Evolutionary conservation across 495 filamentous ascomycete species (phyloP).

Genomic region (Elasticomyces elasticus): DNA sequence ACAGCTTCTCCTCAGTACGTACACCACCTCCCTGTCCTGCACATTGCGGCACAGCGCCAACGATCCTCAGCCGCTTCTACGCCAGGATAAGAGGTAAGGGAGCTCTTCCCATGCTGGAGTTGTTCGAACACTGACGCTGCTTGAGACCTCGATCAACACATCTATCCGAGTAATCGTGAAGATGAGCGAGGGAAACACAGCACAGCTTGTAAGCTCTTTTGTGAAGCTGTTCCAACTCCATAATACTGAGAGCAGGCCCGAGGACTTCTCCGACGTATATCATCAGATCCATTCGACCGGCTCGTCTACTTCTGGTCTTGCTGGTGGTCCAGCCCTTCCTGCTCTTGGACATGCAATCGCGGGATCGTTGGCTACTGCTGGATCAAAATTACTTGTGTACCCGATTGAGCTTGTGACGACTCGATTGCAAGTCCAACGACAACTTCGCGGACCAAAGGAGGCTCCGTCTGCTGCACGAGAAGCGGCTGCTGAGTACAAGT

Average conservation of each 20-base stretch:
- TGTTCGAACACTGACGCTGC: not conserved
- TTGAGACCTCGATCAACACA: not conserved
- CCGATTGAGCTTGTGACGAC: constrained; percentile 80
- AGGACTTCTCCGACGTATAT: constrained; percentile 35
- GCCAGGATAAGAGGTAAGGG: not conserved
- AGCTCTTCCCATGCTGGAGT: not conserved
- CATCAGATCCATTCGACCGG: constrained; percentile 22
- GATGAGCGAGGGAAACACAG: not conserved
- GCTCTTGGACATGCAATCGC: constrained; percentile 80
- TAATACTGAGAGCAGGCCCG: constrained; percentile 5
- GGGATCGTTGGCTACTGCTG: constrained; percentile 65
- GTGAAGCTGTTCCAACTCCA: not conserved
- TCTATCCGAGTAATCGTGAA: not conserved
- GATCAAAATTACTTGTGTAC: constrained; percentile 67
- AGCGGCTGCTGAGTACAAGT: constrained; percentile 43
- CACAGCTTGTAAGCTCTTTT: constrained; percentile 7
- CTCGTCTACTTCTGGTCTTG: not conserved
- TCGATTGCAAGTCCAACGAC: constrained; percentile 70
- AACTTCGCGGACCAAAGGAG: constrained; percentile 37
- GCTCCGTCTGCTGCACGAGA: constrained; percentile 23
- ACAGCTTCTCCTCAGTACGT: constrained; percentile 13
- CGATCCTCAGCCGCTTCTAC: not conserved
- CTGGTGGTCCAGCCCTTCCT: constrained; percentile 47
- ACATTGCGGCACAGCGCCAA: not conserved
- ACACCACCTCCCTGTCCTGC: not conserved